These are phyloP conservation scores for Pythium sp. DNA, from an alignment of 352 stramenopile genomes.

Conservation along the genomic window DNA sequence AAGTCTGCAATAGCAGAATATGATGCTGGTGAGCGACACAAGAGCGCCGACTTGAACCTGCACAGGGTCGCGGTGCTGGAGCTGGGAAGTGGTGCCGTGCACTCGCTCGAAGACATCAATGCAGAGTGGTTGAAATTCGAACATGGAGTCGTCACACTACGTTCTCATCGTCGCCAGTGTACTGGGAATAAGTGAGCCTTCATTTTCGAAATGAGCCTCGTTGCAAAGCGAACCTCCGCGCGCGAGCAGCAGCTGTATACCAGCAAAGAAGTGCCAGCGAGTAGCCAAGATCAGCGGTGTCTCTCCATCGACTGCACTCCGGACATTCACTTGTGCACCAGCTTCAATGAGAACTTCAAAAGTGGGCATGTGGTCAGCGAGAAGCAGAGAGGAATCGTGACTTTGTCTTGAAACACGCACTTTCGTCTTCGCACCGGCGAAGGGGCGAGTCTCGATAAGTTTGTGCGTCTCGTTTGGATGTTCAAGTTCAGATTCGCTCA, in stretches of 20 bases:
- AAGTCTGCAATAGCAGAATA: background rate
- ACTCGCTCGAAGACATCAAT: background rate
- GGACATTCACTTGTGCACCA: background rate
- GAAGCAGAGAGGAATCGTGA: background rate
- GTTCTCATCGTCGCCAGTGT: background rate
- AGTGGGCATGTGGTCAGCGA: background rate
- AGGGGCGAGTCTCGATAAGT: too few relatives aligned
- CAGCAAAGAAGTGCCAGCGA: background rate
- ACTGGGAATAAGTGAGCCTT: background rate
- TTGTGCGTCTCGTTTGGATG: too few relatives aligned
- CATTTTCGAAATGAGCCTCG: background rate
- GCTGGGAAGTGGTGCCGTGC: background rate
- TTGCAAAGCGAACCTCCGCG: background rate
- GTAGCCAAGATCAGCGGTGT: slow-evolving; percentile 1
- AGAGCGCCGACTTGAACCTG: background rate
- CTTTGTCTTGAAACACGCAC: too few relatives aligned
- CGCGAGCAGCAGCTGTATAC: background rate
- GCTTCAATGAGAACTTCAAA: background rate
- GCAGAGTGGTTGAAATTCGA: background rate
- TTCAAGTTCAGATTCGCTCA: too few relatives aligned
- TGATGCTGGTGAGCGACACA: background rate
- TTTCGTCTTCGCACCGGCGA: too few relatives aligned
- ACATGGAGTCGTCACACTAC: background rate
- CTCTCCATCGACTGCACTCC: background rate
- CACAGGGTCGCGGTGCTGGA: background rate